These are phyloP conservation scores for Talaromyces sp. DNA, from an alignment of 2,329 filamentous ascomycete genomes.

Conservation along the genomic window DNA sequence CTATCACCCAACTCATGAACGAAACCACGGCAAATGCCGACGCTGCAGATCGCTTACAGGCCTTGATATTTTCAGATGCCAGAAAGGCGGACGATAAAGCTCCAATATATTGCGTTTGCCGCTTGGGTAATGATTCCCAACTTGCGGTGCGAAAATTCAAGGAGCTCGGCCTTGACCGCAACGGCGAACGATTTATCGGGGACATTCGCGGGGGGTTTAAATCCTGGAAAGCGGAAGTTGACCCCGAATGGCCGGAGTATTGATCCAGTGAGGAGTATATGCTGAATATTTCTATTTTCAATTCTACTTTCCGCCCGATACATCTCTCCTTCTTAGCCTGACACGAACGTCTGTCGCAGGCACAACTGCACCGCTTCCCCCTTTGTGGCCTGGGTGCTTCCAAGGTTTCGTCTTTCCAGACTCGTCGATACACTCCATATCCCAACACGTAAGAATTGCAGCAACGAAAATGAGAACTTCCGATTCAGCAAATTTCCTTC, in stretches of 20 bases:
- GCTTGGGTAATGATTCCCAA: conserved; percentile 46
- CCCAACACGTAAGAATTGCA: conserved; percentile 50
- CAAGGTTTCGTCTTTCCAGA: conserved; percentile 41
- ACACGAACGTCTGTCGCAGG: conserved; percentile 3
- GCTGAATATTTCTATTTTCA: not conserved
- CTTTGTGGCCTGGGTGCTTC: conserved; percentile 41
- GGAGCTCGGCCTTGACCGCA: conserved; percentile 29
- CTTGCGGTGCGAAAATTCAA: conserved; percentile 38
- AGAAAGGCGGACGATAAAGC: conserved; percentile 16
- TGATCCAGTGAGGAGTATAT: conserved; percentile 13
- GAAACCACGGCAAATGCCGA: conserved; percentile 14
- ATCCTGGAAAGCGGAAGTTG: conserved; percentile 38
- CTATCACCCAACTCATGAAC: conserved; percentile 36
- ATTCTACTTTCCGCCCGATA: not conserved
- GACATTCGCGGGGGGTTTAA: conserved; percentile 39
- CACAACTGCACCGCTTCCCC: not conserved
- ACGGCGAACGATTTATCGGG: conserved; percentile 28
- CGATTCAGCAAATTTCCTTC: conserved; percentile 45
- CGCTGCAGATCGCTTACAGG: conserved; percentile 9
- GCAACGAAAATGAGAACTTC: conserved; percentile 47
- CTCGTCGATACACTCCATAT: conserved; percentile 35
- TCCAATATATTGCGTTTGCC: conserved; percentile 42
- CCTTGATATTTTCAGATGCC: conserved; percentile 24
- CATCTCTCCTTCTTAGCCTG: conserved; percentile 1
- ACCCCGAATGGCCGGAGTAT: conserved; percentile 37